Conservation (phyloP, 495 filamentous ascomycete genomes). For the Astrocystis sublimbata region DNA sequence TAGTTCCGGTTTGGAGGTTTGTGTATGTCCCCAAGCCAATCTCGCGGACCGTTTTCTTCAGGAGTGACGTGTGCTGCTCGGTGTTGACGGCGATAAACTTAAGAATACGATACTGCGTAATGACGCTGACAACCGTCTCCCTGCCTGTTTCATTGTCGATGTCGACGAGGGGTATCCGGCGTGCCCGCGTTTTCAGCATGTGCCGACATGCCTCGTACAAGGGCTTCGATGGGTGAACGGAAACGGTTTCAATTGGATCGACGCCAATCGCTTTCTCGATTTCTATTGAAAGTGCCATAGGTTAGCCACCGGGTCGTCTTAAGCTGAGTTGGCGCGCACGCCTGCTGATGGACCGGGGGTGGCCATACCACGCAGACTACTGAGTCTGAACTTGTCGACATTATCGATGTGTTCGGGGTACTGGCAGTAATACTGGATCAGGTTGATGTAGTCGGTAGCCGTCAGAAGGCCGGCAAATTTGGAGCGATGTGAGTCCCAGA, state of each 20-base stretch:
- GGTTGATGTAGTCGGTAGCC: conserved; percentile 96
- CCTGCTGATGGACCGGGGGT: conserved; percentile 1
- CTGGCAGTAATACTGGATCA: conserved; percentile 99
- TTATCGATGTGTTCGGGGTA: conserved; percentile 85
- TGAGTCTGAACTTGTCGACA: conserved; percentile 92
- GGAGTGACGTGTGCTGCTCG: conserved; percentile 82
- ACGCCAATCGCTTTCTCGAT: conserved; percentile 94
- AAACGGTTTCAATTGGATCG: conserved; percentile 89
- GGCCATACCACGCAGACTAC: conserved; percentile 80
- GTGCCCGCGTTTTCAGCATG: conserved; percentile 90
- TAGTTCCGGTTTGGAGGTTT: conserved; percentile 75
- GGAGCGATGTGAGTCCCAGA: conserved; percentile 95
- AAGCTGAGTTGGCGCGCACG: not conserved
- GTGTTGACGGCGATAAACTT: conserved; percentile 98
- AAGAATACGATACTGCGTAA: conserved; percentile 96
- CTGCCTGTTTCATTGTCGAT: conserved; percentile 92
- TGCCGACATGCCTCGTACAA: conserved; percentile 93
- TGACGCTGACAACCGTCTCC: conserved; percentile 90
- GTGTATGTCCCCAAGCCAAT: conserved; percentile 85
- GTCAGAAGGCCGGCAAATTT: conserved; percentile 94
- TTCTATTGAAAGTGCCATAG: conserved; percentile 55
- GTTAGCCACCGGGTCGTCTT: not conserved
- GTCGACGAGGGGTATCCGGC: conserved; percentile 92
- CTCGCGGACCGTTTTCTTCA: conserved; percentile 84
- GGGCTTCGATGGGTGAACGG: conserved; percentile 83